Evolutionary conservation across 2,329 filamentous ascomycete species (phyloP).

Genomic region (Penicillium sp.): DNA sequence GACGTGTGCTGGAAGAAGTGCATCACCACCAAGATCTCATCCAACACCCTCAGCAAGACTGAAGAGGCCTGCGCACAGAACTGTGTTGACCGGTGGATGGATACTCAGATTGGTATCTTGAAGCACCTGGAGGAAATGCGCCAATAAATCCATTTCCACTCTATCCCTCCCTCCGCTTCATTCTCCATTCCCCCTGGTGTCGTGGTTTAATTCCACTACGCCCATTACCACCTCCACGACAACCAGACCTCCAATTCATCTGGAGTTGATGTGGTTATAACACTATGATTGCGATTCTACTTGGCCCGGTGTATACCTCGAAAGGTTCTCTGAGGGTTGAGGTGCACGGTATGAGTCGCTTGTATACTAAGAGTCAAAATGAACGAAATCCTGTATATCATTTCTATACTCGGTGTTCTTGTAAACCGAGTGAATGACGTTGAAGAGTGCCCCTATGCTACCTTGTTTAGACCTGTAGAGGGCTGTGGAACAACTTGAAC

Average conservation of each 20-base stretch:
- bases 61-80: conserved; percentile 87
- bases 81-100: conserved; percentile 92
- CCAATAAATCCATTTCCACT: conserved; percentile 6
- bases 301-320: neutral
- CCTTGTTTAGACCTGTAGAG: too few relatives aligned
- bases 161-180: neutral
- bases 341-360: conserved; percentile 11
- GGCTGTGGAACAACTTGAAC: too few relatives aligned
- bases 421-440: neutral
- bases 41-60: conserved; percentile 68
- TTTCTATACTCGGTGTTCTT: conserved; percentile 9
- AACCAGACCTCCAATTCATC: neutral
- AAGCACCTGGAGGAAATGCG: conserved; percentile 74
- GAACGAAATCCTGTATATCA: conserved; percentile 9
- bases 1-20: conserved; percentile 96
- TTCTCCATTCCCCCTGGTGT: neutral
- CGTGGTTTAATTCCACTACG: neutral
- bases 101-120: conserved; percentile 82
- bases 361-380: conserved; percentile 28
- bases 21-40: conserved; percentile 71
- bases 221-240: neutral
- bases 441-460: neutral
- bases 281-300: neutral
- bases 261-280: neutral
- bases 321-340: neutral